A percentile compares a stretch with the other conserved stretches of the same genome.
phyloP scores from a whole-genome alignment of 306 rosid species.

The Vigna radiata region DNA sequence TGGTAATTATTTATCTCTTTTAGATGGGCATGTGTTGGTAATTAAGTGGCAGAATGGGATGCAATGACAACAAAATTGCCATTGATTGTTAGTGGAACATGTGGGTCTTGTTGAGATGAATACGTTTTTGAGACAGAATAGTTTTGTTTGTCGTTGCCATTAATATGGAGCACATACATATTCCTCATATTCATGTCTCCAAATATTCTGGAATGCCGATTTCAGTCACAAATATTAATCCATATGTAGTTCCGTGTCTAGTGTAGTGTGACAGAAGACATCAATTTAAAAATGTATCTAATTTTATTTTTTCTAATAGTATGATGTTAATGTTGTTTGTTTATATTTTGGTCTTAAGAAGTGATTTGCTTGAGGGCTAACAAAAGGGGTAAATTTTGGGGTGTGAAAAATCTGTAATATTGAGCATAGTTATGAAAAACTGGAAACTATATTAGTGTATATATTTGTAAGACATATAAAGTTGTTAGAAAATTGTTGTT shows the following conservation, averaged over 20 bases:
- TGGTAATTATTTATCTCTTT: slow-evolving; percentile 50
- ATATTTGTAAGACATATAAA: neutral
- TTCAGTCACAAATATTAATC: neutral
- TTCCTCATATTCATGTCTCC: neutral
- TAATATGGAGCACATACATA: neutral
- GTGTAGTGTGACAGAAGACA: neutral
- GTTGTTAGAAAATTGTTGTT: neutral
- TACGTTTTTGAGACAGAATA: neutral
- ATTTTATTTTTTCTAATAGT: neutral
- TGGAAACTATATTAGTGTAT: neutral
- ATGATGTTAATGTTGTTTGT: neutral
- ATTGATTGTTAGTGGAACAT: neutral
- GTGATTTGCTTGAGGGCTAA: neutral
- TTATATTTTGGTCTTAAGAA: neutral
- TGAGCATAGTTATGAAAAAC: neutral
- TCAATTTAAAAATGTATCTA: neutral
- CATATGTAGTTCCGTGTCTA: neutral
- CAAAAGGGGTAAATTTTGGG: neutral
- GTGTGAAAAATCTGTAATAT: neutral
- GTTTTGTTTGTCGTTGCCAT: neutral
- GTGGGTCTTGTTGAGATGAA: neutral
- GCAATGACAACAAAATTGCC: slow-evolving; percentile 13
- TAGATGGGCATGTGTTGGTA: slow-evolving; percentile 12
- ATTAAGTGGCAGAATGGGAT: slow-evolving; percentile 19
- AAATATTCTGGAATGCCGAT: neutral